These are phyloP conservation scores for Strigomonas culicis DNA, from an alignment of 208 protist genomes.

Conservation along the genomic window DNA sequence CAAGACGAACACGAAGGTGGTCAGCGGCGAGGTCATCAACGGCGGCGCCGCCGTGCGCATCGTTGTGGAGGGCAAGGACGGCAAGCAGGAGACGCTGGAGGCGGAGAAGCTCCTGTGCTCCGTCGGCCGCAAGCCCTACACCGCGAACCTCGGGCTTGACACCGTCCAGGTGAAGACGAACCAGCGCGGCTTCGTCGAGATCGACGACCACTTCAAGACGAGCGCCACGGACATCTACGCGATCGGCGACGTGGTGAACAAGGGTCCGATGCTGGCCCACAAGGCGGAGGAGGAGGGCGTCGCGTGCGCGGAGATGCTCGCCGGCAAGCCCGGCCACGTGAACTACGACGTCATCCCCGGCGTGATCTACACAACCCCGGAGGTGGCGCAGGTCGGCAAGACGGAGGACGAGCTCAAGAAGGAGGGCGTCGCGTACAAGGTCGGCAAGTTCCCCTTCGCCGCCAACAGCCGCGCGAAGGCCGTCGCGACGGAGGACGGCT, in stretches of 20 bases:
- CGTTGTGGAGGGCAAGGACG: constrained; percentile 90
- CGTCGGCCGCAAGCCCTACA: constrained; percentile 96
- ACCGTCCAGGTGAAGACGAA: constrained; percentile 91
- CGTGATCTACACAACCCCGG: constrained; percentile 99
- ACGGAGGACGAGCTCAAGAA: constrained; percentile 97
- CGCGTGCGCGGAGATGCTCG: constrained; percentile 91
- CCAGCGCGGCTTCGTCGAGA: constrained; percentile 87
- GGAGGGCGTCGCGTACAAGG: constrained; percentile 91
- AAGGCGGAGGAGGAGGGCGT: constrained; percentile 99
- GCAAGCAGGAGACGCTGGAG: constrained; percentile 77
- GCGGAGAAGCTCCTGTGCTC: constrained; percentile 95
- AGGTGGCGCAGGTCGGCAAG: constrained; percentile 98
- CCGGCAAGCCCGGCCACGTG: constrained; percentile 92
- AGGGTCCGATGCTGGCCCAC: constrained; percentile 99
- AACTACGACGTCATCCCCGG: constrained; percentile 98
- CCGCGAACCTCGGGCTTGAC: constrained; percentile 92
- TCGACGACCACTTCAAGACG: constrained; percentile 95
- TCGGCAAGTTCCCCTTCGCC: constrained; percentile 98
- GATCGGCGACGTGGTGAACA: constrained; percentile 98
- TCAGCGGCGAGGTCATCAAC: constrained; percentile 67
- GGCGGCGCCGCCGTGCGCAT: constrained; percentile 74
- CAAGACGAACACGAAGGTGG: constrained; percentile 90
- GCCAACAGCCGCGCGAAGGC: constrained; percentile 98
- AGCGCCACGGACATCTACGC: constrained; percentile 96
- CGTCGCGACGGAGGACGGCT: constrained; percentile 93